A percentile compares a stretch with the other conserved stretches of the same genome.
Conservation (phyloP, 2,329 filamentous ascomycete genomes). For the Epichloe sylvatica region DNA sequence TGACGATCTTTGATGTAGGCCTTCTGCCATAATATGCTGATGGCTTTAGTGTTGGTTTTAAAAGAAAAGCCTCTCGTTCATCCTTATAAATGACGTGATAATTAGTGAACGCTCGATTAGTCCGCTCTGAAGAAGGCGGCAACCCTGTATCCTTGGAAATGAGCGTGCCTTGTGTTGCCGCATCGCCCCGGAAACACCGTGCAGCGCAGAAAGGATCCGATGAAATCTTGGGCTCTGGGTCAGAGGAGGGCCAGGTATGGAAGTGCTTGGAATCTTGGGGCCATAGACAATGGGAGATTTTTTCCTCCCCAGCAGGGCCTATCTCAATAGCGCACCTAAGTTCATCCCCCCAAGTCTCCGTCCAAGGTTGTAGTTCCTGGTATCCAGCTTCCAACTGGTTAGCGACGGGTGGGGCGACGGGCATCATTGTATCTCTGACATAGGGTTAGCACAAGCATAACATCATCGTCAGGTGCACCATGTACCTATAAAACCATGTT, state of each 20-base stretch:
- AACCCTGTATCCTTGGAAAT: conserved; percentile 18
- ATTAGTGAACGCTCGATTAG: conserved; percentile 48
- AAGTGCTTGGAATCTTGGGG: conserved; percentile 34
- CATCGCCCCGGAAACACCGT: conserved; percentile 45
- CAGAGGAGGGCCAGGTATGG: conserved; percentile 7
- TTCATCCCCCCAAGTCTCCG: conserved; percentile 85
- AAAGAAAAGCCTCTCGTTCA: conserved; percentile 55
- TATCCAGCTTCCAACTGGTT: conserved; percentile 92
- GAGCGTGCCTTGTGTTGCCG: conserved; percentile 39
- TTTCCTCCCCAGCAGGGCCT: conserved; percentile 72
- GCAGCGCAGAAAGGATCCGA: conserved; percentile 45
- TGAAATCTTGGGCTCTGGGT: conserved; percentile 29
- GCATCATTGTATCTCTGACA: conserved; percentile 67
- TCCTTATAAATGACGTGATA: conserved; percentile 77
- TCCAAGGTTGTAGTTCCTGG: conserved; percentile 72
- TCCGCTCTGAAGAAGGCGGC: conserved; percentile 26
- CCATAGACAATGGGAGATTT: conserved; percentile 76
- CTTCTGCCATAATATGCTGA: conserved; percentile 73
- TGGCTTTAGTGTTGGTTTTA: conserved; percentile 74
- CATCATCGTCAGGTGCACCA: background rate
- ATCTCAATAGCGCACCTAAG: conserved; percentile 81
- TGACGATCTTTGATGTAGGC: conserved; percentile 73
- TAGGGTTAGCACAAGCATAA: conserved; percentile 8
- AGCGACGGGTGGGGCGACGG: conserved; percentile 69
- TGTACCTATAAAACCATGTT: conserved; percentile 85